Evolutionary conservation across 208 protist genomes (phyloP).

Genomic region (Trypanosoma brucei): DNA sequence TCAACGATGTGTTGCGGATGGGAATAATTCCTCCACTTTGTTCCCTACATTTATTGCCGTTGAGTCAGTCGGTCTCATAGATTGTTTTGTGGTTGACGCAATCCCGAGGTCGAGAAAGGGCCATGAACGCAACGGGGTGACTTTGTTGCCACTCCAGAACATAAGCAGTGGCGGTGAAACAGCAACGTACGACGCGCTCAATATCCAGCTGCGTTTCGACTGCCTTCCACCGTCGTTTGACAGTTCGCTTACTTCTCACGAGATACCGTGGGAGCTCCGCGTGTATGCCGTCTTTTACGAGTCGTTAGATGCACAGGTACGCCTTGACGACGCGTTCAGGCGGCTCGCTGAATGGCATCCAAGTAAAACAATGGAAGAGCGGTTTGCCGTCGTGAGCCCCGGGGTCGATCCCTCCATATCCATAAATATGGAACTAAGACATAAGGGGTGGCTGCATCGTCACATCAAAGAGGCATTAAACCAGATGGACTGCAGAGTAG

Average conservation of each 20-base stretch:
- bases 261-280: constrained; percentile 3
- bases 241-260: not conserved
- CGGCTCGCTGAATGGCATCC: constrained; percentile 17
- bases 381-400: constrained; percentile 17
- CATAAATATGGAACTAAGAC: constrained; percentile 7
- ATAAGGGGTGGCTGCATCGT: constrained; percentile 11
- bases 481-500: constrained; percentile 4
- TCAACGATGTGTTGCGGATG: constrained; percentile 3
- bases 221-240: not conserved
- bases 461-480: constrained; percentile 16
- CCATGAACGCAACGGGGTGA: not conserved
- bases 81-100: constrained; percentile 16
- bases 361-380: constrained; percentile 11
- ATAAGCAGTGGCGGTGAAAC: constrained; percentile 13
- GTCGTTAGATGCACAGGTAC: constrained; percentile 14
- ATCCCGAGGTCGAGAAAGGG: not conserved
- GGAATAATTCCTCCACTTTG: constrained; percentile 1
- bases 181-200: constrained; percentile 15
- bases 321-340: constrained; percentile 17
- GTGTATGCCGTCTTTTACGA: constrained; percentile 25
- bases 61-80: constrained; percentile 12
- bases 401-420: constrained; percentile 12
- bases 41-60: constrained; percentile 33
- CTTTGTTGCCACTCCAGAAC: constrained; percentile 14
- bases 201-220: constrained; percentile 10